A percentile compares a stretch with the other conserved stretches of the same genome.
phyloP scores from a whole-genome alignment of 257 asterid species.

The Scutellaria galericulata region DNA sequence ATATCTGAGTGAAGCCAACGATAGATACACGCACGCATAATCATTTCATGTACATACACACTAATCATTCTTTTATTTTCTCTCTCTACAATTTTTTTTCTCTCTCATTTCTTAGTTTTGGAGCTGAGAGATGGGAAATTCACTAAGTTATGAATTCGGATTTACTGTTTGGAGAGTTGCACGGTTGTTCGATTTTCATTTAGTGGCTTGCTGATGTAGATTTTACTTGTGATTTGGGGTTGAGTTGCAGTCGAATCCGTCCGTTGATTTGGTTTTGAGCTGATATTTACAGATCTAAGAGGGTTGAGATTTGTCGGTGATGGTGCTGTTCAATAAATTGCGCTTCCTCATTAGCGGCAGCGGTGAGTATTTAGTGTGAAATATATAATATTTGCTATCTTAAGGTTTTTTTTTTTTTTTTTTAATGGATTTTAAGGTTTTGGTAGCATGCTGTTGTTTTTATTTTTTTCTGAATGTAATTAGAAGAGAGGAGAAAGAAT shows the following conservation, averaged over 20 bases:
- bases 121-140: conserved; percentile 43
- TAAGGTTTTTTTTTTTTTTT: neutral
- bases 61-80: conserved; percentile 30
- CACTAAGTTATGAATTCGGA: conserved; percentile 27
- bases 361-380: conserved; percentile 46
- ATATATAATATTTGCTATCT: conserved; percentile 12
- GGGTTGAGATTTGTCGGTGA: conserved; percentile 48
- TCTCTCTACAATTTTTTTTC: conserved; percentile 25
- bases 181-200: conserved; percentile 35
- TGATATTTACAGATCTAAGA: conserved; percentile 52
- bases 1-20: conserved; percentile 52
- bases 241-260: conserved; percentile 32
- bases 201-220: conserved; percentile 32
- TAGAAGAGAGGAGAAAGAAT: neutral
- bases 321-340: conserved; percentile 44
- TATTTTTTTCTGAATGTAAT: neutral
- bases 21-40: conserved; percentile 34
- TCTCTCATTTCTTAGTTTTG: neutral
- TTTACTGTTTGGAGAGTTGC: conserved; percentile 34
- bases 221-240: conserved; percentile 38
- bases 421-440: neutral
- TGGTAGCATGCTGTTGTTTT: neutral
- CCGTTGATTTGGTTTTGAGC: conserved; percentile 31
- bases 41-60: conserved; percentile 24
- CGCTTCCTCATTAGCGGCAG: conserved; percentile 34